These are phyloP conservation scores for Calamus simplicifolius DNA, from an alignment of 176 grass and related monocot genomes.

Conservation along the genomic window DNA sequence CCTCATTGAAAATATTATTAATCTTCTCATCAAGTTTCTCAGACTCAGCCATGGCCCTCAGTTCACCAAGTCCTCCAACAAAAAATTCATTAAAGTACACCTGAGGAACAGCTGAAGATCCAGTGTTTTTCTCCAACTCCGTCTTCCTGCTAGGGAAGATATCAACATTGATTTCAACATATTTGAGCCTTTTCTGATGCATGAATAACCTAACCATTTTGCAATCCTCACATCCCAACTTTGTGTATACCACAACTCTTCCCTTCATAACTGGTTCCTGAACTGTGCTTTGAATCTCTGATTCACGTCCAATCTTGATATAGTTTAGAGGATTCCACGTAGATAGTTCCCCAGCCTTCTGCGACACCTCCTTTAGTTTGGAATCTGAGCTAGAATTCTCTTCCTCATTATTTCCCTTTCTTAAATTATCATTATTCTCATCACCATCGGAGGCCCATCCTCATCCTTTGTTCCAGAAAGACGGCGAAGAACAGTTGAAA, in stretches of 20 bases:
- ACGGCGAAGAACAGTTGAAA: conserved; percentile 73
- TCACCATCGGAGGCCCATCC: conserved; percentile 32
- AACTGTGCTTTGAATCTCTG: conserved; percentile 20
- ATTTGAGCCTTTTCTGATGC: conserved; percentile 47
- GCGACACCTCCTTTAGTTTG: conserved; percentile 31
- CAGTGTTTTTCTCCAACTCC: conserved; percentile 78
- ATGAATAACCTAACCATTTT: conserved; percentile 61
- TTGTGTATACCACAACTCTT: conserved; percentile 75
- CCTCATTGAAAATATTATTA: conserved; percentile 39
- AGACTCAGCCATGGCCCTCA: conserved; percentile 64
- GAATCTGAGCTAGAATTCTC: conserved; percentile 27
- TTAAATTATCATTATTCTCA: conserved; percentile 33
- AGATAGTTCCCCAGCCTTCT: conserved; percentile 43
- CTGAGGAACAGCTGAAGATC: conserved; percentile 58
- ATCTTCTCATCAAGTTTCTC: conserved; percentile 63
- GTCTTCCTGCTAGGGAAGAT: conserved; percentile 77
- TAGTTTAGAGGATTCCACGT: conserved; percentile 89
- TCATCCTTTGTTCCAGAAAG: conserved; percentile 89
- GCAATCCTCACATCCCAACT: conserved; percentile 69
- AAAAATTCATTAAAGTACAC: conserved; percentile 77
- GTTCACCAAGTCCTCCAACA: conserved; percentile 62
- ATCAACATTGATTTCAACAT: conserved; percentile 86
- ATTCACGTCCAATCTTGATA: conserved; percentile 62
- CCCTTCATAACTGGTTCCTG: conserved; percentile 45
- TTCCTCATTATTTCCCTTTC: conserved; percentile 26